A percentile compares a stretch with the other conserved stretches of the same genome.
These are phyloP conservation scores for Polychytrium aggregatum DNA, from an alignment of 192 early-diverging fungal species.

Conservation along the genomic window DNA sequence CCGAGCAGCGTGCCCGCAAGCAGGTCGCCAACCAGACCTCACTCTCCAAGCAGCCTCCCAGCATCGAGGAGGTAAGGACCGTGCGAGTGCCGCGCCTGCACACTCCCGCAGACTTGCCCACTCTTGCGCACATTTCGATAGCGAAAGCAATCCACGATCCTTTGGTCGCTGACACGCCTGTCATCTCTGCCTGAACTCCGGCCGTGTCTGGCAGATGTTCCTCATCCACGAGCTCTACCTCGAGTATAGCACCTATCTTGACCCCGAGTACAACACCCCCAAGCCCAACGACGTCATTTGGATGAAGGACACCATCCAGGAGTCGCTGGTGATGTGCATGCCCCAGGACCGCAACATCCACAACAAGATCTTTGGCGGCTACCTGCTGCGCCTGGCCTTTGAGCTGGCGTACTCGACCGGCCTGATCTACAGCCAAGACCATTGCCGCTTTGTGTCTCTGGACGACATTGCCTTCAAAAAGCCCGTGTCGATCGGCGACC, in stretches of 20 bases:
- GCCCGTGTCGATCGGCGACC: slow-evolving; percentile 72
- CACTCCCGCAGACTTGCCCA: too few relatives aligned
- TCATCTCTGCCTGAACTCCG: neutral
- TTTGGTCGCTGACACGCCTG: too few relatives aligned
- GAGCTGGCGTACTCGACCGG: slow-evolving; percentile 76
- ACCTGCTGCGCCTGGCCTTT: slow-evolving; percentile 73
- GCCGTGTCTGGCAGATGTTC: slow-evolving; percentile 20
- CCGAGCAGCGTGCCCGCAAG: slow-evolving; percentile 47
- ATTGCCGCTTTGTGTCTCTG: slow-evolving; percentile 40
- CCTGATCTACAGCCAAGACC: slow-evolving; percentile 48
- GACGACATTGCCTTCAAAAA: slow-evolving; percentile 58
- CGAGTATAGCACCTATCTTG: slow-evolving; percentile 50
- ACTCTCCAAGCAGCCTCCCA: slow-evolving; percentile 62
- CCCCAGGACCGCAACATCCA: slow-evolving; percentile 76
- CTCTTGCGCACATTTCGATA: too few relatives aligned
- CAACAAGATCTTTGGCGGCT: slow-evolving; percentile 63
- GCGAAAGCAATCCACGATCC: too few relatives aligned
- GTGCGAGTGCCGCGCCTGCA: too few relatives aligned
- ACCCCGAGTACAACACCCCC: slow-evolving; percentile 7
- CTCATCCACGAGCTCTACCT: slow-evolving; percentile 68
- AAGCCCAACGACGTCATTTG: slow-evolving; percentile 36
- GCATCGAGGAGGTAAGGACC: slow-evolving; percentile 47
- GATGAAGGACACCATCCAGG: slow-evolving; percentile 68
- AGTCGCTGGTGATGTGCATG: slow-evolving; percentile 56
- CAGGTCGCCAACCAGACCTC: slow-evolving; percentile 25